A percentile compares a stretch with the other conserved stretches of the same genome.
Conservation (phyloP, 164 flowering plant species). For the Tinospora cordifolia region DNA sequence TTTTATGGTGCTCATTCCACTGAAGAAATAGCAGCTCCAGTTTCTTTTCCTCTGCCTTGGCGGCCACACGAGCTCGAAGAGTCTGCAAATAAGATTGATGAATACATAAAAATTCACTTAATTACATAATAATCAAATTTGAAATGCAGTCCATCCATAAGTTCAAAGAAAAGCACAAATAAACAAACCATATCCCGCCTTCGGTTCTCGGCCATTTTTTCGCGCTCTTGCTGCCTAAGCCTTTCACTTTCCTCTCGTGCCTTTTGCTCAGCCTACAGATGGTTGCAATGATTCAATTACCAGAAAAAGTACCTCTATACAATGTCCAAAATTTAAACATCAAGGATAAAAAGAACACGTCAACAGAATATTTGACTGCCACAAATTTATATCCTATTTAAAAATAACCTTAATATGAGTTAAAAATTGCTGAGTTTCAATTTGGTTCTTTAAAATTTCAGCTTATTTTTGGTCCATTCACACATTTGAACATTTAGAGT, state of each 20-base stretch:
- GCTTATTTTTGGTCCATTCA: too few species aligned
- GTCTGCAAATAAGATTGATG: slow-evolving; percentile 34
- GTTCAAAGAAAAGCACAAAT: not conserved
- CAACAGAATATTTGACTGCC: not conserved
- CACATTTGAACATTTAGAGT: too few species aligned
- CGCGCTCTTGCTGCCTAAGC: slow-evolving; percentile 92
- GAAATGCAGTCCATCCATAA: not conserved
- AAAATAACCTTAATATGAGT: not conserved
- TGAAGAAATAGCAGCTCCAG: slow-evolving; percentile 90
- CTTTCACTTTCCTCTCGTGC: slow-evolving; percentile 96
- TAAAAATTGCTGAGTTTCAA: too few species aligned
- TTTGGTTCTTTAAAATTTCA: too few species aligned
- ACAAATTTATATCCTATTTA: not conserved
- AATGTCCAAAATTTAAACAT: not conserved
- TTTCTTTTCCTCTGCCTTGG: slow-evolving; percentile 97
- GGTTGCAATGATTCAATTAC: slow-evolving; percentile 4
- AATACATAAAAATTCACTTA: not conserved
- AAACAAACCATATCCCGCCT: slow-evolving; percentile 83
- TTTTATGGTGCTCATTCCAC: slow-evolving; percentile 94
- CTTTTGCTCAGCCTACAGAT: slow-evolving; percentile 78
- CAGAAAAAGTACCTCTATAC: not conserved
- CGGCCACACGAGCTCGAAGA: slow-evolving; percentile 90
- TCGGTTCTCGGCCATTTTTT: slow-evolving; percentile 81
- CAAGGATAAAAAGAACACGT: too few species aligned
- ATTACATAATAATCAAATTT: not conserved